Conservation (phyloP, 306 rosid species). For the Mucuna pruriens region DNA sequence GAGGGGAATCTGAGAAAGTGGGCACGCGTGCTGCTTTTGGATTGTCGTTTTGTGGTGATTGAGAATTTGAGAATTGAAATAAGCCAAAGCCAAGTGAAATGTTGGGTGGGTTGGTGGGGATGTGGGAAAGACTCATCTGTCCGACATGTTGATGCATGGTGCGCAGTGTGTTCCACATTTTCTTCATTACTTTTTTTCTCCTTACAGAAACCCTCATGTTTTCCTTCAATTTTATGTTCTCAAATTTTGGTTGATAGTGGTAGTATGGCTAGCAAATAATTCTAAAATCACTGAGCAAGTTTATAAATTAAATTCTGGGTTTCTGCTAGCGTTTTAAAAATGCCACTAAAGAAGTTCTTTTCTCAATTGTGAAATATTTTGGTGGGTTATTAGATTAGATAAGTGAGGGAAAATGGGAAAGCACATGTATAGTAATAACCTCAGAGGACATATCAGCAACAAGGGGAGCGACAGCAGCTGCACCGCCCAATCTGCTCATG, state of each 20-base stretch:
- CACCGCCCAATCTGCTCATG: slow-evolving; percentile 98
- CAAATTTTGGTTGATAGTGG: neutral
- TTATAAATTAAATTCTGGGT: no score
- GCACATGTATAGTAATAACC: slow-evolving; percentile 43
- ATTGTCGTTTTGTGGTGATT: slow-evolving; percentile 69
- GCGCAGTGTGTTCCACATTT: slow-evolving; percentile 34
- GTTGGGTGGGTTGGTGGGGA: slow-evolving; percentile 38
- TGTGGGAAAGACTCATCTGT: neutral
- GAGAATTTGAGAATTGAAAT: slow-evolving; percentile 34
- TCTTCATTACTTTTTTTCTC: slow-evolving; percentile 22
- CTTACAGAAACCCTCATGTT: slow-evolving; percentile 25
- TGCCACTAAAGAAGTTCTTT: no score
- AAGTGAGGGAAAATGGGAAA: neutral
- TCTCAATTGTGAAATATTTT: neutral
- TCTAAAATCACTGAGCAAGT: no score
- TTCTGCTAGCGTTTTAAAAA: no score
- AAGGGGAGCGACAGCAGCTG: slow-evolving; percentile 84
- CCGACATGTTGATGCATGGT: slow-evolving; percentile 37
- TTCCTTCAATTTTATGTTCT: neutral
- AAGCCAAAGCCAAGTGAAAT: slow-evolving; percentile 10
- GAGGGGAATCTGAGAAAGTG: slow-evolving; percentile 69
- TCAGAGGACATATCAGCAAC: slow-evolving; percentile 77
- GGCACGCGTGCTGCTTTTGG: slow-evolving; percentile 80
- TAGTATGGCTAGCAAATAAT: neutral
- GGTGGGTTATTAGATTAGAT: neutral